Conservation (phyloP, 1,284 basidiomycete species). For the Leccinum holopus region DNA sequence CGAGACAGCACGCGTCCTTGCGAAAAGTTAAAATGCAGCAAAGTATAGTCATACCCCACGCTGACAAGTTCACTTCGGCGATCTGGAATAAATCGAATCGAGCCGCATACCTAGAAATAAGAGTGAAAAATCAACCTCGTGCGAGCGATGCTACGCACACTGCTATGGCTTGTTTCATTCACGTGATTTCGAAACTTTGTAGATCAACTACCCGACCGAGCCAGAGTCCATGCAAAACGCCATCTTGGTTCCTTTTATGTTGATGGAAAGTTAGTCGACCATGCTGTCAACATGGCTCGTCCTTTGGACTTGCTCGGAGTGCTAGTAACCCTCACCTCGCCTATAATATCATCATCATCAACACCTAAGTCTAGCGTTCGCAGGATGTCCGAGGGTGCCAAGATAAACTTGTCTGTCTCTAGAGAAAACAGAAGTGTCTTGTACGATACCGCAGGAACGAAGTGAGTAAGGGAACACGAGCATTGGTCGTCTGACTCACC, state of each 20-base stretch:
- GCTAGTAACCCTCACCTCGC: constrained; percentile 52
- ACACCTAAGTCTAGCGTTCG: constrained; percentile 45
- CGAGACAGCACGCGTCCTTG: constrained; percentile 59
- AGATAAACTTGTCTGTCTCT: constrained; percentile 47
- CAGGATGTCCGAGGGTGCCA: constrained; percentile 48
- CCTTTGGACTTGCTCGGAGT: background rate
- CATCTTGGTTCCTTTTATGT: constrained; percentile 52
- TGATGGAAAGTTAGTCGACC: constrained; percentile 57
- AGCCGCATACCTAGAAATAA: constrained; percentile 59
- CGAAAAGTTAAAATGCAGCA: constrained; percentile 66
- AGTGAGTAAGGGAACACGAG: background rate
- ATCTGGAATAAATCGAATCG: constrained; percentile 66
- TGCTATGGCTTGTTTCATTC: too few relatives aligned
- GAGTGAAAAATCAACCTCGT: constrained; percentile 3
- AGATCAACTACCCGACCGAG: constrained; percentile 60
- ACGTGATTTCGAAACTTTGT: constrained; percentile 42
- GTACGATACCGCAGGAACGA: constrained; percentile 20
- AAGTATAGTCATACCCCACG: constrained; percentile 68
- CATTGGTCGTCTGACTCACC: constrained; percentile 37
- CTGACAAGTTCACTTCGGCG: constrained; percentile 70
- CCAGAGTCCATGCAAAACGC: constrained; percentile 73
- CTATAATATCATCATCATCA: constrained; percentile 58
- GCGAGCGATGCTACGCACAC: too few relatives aligned
- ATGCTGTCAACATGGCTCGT: constrained; percentile 31
- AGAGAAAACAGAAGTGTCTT: constrained; percentile 45